Conservation (phyloP, 1,284 basidiomycete genomes). For the Cystobasidium slooffiae region DNA sequence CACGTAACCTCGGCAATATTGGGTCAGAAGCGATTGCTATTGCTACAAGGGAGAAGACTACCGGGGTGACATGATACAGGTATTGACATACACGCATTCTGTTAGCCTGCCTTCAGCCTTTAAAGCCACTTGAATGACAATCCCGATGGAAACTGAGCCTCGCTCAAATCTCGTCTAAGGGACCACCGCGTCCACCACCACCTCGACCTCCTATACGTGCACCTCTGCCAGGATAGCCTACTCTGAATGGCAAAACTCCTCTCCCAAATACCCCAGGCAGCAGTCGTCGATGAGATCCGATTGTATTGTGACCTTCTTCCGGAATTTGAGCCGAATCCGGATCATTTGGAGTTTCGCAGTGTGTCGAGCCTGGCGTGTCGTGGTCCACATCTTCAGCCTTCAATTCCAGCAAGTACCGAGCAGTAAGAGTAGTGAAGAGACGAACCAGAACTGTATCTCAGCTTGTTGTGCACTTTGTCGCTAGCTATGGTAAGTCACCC, state of each 20-base stretch:
- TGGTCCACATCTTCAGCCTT: slow-evolving; percentile 5
- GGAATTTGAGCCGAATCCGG: background rate
- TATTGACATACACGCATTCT: too few relatives aligned
- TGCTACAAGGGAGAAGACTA: background rate
- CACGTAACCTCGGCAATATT: background rate
- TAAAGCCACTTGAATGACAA: too few relatives aligned
- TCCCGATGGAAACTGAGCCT: too few relatives aligned
- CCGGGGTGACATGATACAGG: background rate
- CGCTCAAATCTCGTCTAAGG: background rate
- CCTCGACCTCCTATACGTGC: slow-evolving; percentile 10
- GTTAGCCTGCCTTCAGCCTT: too few relatives aligned
- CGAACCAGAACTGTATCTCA: background rate
- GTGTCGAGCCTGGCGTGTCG: background rate
- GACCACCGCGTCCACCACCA: background rate
- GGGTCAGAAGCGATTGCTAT: background rate
- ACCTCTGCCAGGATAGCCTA: slow-evolving; percentile 38
- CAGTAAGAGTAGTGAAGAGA: background rate
- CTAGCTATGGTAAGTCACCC: background rate
- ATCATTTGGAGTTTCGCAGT: background rate
- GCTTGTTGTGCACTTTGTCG: background rate
- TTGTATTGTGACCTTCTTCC: background rate
- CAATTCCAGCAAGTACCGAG: background rate
- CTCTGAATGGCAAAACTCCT: slow-evolving; percentile 25
- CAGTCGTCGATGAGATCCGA: slow-evolving; percentile 1
- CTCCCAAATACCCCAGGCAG: slow-evolving; percentile 8